These are phyloP conservation scores for Phytopythium chamaehyphon DNA, from an alignment of 352 stramenopile genomes.

Conservation along the genomic window DNA sequence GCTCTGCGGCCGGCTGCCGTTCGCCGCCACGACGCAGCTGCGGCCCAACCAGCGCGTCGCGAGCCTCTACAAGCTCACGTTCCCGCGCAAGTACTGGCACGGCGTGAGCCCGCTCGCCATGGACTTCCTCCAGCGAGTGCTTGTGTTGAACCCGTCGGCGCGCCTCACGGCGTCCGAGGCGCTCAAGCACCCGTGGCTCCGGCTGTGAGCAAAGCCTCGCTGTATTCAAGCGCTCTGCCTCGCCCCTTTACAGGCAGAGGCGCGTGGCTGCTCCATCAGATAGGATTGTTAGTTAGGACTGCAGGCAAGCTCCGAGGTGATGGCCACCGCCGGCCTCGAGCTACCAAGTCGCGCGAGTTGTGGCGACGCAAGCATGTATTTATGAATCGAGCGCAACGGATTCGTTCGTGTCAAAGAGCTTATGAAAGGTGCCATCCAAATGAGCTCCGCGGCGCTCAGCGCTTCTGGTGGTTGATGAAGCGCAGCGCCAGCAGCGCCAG, in stretches of 20 bases:
- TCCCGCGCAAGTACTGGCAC: constrained; percentile 74
- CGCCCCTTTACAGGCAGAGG: neutral
- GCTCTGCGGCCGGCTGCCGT: constrained; percentile 91
- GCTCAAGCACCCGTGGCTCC: constrained; percentile 50
- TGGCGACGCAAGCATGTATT: no score
- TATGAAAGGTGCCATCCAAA: no score
- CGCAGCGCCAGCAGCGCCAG: constrained; percentile 40
- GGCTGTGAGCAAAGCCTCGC: constrained; percentile 13
- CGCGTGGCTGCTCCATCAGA: neutral
- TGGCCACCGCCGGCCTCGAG: no score
- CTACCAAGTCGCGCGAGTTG: no score
- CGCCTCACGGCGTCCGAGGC: constrained; percentile 52
- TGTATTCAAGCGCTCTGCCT: neutral
- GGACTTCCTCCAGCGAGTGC: constrained; percentile 56
- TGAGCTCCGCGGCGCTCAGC: no score
- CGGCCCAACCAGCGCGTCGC: constrained; percentile 58
- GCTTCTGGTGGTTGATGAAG: constrained; percentile 53
- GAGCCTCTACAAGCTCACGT: constrained; percentile 61
- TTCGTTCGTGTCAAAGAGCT: no score
- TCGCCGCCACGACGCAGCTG: constrained; percentile 53
- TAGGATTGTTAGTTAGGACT: constrained; percentile 3
- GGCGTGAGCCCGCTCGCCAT: constrained; percentile 49
- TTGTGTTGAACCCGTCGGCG: constrained; percentile 50
- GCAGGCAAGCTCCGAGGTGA: neutral
- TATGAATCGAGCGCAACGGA: no score